Evolutionary conservation across 306 rosid species (phyloP).

Genomic region (Gillenia trifoliata): DNA sequence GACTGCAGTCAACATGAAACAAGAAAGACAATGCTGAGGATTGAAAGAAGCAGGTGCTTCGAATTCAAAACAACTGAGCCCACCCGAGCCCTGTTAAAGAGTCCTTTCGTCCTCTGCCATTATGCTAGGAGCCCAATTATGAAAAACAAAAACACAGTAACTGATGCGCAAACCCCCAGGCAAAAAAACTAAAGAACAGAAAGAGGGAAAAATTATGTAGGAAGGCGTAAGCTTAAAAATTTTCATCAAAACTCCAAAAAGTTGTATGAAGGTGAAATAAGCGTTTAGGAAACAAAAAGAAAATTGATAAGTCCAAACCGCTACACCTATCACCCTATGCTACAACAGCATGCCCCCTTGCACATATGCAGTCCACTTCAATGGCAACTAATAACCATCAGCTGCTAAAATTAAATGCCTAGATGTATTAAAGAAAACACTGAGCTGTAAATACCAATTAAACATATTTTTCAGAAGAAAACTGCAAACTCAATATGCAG

Average conservation of each 20-base stretch:
- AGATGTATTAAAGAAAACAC: background rate
- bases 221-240: background rate
- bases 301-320: background rate
- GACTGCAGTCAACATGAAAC: background rate
- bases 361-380: background rate
- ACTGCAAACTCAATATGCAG: background rate
- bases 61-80: background rate
- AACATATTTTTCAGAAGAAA: background rate
- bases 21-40: background rate
- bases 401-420: background rate
- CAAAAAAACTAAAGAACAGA: background rate
- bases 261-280: background rate
- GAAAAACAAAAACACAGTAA: background rate
- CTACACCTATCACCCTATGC: background rate
- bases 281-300: background rate
- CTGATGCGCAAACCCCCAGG: background rate
- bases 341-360: background rate
- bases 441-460: background rate
- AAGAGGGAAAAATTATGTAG: background rate
- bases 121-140: background rate
- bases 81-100: background rate
- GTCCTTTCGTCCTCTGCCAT: background rate
- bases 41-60: background rate
- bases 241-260: background rate
- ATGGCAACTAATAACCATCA: background rate